phyloP scores from a whole-genome alignment of 179 eudicot species.

The Corrigiola litoralis region DNA sequence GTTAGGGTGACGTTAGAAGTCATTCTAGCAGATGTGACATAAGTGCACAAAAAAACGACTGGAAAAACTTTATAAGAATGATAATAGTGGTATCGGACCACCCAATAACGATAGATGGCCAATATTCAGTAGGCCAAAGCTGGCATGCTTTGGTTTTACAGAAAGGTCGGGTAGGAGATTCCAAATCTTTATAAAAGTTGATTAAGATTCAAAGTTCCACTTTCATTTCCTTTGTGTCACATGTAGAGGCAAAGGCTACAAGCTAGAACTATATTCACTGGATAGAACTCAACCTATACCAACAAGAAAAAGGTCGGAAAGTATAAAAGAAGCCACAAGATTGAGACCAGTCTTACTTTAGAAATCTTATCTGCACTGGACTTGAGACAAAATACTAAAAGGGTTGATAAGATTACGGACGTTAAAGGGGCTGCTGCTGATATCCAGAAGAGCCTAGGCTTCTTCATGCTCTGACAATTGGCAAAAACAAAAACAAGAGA shows the following conservation, averaged over 20 bases:
- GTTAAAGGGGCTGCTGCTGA: conserved; percentile 90
- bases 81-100: conserved; percentile 26
- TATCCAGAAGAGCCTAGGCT: conserved; percentile 74
- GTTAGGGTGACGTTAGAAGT: conserved; percentile 10
- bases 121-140: conserved; percentile 18
- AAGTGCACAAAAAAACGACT: conserved; percentile 6
- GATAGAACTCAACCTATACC: conserved; percentile 11
- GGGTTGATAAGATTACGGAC: conserved; percentile 61
- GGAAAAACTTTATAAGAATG: conserved; percentile 5
- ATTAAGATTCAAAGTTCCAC: conserved; percentile 31
- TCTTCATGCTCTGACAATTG: conserved; percentile 49
- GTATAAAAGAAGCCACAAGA: neutral
- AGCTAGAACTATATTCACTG: no score
- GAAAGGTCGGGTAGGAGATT: conserved; percentile 24
- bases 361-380: conserved; percentile 51
- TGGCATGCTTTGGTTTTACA: conserved; percentile 15
- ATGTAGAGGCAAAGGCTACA: conserved; percentile 20
- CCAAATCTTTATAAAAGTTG: conserved; percentile 22
- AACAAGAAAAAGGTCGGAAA: neutral
- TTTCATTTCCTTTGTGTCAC: conserved; percentile 9
- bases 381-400: conserved; percentile 61
- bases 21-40: conserved; percentile 18
- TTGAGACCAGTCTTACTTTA: conserved; percentile 40
- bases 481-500: neutral
- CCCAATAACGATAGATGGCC: conserved; percentile 27